Evolutionary conservation across 345 rosid genomes (phyloP).

Genomic region (Syzygium jambos): DNA sequence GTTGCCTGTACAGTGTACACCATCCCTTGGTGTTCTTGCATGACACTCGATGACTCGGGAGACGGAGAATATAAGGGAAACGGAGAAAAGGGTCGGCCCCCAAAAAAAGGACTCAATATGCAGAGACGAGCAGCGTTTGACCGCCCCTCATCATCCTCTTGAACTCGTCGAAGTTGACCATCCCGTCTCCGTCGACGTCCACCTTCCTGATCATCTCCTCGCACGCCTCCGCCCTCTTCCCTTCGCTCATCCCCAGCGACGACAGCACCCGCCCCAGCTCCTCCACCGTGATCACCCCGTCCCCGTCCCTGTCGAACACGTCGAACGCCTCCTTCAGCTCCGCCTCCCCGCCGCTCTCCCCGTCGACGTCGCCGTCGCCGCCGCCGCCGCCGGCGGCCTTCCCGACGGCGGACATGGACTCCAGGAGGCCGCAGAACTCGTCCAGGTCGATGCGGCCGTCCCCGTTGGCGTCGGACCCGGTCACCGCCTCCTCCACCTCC

Average conservation of each 20-base stretch:
- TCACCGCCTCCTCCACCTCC: constrained; percentile 64
- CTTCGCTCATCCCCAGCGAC: constrained; percentile 79
- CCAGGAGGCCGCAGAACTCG: constrained; percentile 50
- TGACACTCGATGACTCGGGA: background rate
- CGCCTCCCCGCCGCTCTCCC: constrained; percentile 23
- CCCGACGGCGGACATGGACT: constrained; percentile 45
- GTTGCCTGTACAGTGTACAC: background rate
- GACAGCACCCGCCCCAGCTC: constrained; percentile 74
- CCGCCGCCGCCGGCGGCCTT: constrained; percentile 28
- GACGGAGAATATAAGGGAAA: background rate
- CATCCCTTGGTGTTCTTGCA: background rate
- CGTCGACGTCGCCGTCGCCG: background rate
- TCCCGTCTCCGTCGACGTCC: constrained; percentile 93
- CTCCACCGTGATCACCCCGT: constrained; percentile 86
- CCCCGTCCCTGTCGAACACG: constrained; percentile 84
- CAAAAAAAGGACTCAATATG: background rate
- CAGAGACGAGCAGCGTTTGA: background rate
- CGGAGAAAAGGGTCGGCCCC: background rate
- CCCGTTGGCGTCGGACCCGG: constrained; percentile 71
- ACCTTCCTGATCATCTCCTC: constrained; percentile 79
- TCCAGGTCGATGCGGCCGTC: constrained; percentile 79
- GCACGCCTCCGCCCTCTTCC: constrained; percentile 73
- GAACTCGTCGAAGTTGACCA: constrained; percentile 77
- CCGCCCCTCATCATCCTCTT: constrained; percentile 88
- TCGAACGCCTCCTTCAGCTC: constrained; percentile 85